These are phyloP conservation scores for Trebouxia sp. DNA, from an alignment of 139 green algal genomes.

Conservation along the genomic window DNA sequence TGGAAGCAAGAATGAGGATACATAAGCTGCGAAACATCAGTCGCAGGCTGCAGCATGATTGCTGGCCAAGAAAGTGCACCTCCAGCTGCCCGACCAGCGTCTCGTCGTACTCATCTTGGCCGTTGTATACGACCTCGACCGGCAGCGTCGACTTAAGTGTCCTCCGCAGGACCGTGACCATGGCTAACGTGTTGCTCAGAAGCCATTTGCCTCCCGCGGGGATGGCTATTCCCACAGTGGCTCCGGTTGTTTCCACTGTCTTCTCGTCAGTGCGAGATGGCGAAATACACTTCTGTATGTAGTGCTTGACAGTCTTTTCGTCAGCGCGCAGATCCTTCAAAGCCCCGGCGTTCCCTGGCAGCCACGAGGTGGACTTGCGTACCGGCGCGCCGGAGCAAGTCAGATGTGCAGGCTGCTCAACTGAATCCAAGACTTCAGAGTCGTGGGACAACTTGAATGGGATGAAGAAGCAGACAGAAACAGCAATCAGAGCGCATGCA, in stretches of 20 bases:
- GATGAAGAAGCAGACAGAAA: background rate
- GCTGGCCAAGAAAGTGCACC: too few relatives aligned
- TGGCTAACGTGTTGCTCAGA: background rate
- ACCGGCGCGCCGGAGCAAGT: background rate
- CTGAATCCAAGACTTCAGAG: background rate
- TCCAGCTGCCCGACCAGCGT: background rate
- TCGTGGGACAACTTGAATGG: background rate
- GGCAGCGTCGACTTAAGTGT: background rate
- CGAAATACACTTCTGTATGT: background rate
- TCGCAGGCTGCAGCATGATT: too few relatives aligned
- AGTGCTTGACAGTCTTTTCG: background rate
- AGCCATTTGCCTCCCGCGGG: background rate
- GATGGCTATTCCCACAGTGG: background rate
- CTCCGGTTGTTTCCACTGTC: background rate
- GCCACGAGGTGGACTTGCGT: background rate
- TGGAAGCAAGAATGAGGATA: too few relatives aligned
- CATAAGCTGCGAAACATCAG: too few relatives aligned
- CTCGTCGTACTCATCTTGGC: background rate
- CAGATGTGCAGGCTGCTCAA: conserved; percentile 19
- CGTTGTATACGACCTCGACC: conserved; percentile 25
- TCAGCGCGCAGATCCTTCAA: background rate
- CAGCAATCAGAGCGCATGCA: background rate
- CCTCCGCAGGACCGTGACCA: background rate
- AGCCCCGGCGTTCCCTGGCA: background rate
- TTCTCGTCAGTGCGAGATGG: background rate